phyloP scores from a whole-genome alignment of 73 alveolate species.

The Stentor roeselii region DNA sequence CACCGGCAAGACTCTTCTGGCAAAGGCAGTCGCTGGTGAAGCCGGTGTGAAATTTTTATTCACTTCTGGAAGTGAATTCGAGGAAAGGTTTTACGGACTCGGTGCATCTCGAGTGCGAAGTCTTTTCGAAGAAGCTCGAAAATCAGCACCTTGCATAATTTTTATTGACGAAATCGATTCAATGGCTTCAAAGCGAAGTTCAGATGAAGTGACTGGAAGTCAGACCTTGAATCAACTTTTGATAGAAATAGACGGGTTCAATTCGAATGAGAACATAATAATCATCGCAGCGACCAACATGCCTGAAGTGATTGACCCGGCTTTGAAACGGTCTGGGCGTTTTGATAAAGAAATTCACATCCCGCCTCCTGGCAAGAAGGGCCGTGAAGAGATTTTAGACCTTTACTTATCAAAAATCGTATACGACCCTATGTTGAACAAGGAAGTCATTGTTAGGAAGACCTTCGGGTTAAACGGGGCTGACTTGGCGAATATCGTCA shows the following conservation, averaged over 20 bases:
- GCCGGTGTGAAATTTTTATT: conserved; percentile 76
- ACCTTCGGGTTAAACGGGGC: conserved; percentile 88
- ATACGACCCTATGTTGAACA: conserved; percentile 38
- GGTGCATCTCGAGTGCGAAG: conserved; percentile 83
- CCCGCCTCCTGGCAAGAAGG: conserved; percentile 86
- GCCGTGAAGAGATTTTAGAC: conserved; percentile 75
- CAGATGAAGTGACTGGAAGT: conserved; percentile 51
- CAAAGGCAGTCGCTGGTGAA: conserved; percentile 94
- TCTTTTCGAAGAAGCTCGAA: conserved; percentile 69
- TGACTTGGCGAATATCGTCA: conserved; percentile 76
- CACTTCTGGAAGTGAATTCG: conserved; percentile 85
- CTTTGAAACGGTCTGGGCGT: conserved; percentile 89
- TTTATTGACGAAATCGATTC: conserved; percentile 91
- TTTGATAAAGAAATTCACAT: conserved; percentile 84
- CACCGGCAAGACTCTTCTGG: conserved; percentile 86
- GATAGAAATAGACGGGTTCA: conserved; percentile 93
- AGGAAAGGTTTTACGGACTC: conserved; percentile 84
- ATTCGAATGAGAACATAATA: conserved; percentile 69
- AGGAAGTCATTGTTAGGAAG: conserved; percentile 51
- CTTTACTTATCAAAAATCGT: conserved; percentile 53
- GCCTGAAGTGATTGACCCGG: conserved; percentile 81
- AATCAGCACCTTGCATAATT: conserved; percentile 77
- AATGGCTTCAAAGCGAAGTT: conserved; percentile 64
- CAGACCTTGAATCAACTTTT: conserved; percentile 77
- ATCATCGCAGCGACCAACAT: conserved; percentile 94